Evolutionary conservation across 108 stramenopile genomes (phyloP), one percentile per base, ranked within the genome.

Genomic region (Fragilariopsis cylindrus): DNA sequence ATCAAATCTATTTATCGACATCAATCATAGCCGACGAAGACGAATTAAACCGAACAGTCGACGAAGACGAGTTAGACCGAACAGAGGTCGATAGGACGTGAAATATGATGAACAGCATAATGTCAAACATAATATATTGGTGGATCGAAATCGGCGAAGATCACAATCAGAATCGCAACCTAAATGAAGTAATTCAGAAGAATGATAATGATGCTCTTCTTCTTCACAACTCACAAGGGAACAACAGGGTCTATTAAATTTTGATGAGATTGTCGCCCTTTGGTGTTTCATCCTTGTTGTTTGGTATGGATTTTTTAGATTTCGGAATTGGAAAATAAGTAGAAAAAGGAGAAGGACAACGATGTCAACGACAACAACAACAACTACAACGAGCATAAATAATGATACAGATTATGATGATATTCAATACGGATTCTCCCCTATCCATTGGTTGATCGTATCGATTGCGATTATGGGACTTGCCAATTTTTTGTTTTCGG

Each of bases 391-490:
- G 7, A 15, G n/a, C 8, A 7, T 21, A 30, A 45, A 12, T 11
- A 45, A 41, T 7, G 63, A 47, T 3, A 40, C 9, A 30, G 43
- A 7, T n/a, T 19, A 13, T 16, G 7, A 9, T 57, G 16, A 9
- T 0, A n/a, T 1, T 43, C 42, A 48, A 15, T 46, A 46, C 47
- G 47, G n/a, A 46, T 65, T 65, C 41, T 13, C 65, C 30, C 44
- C 12, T 18, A 45, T 65, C 15, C 65, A 65, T 41, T 65, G 65
- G 65, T 47, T 65, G 46, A 65, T 65, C 5, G 12, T 65, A 6
- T 43, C 65, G 11, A 12, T 65, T 13, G 12, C 65, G 45, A 15
- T 45, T n/a, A 65, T 65, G 65, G 65, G 65, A 6, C 65, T 65
- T 0, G 65, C 65, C 9, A 65, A 65, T 41, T 65, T 65, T 65